Evolutionary conservation across 2,329 filamentous ascomycete genomes (phyloP).

Genomic region (Epichloe sibirici): DNA sequence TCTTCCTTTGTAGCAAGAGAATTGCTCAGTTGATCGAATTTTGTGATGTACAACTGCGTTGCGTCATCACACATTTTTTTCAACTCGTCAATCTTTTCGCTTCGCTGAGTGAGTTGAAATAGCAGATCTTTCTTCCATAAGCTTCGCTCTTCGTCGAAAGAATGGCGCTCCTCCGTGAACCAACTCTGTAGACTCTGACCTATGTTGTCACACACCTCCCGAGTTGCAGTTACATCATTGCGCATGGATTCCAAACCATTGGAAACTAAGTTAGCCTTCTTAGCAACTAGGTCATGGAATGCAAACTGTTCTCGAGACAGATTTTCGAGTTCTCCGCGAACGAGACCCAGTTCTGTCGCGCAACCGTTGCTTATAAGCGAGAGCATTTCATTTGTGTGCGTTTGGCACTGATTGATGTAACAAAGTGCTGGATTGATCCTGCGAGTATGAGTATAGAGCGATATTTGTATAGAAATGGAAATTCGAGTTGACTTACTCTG

Average conservation of each 20-base stretch:
- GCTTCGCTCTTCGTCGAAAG: not conserved
- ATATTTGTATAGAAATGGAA: not conserved
- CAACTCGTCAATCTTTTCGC: slow-evolving; percentile 2
- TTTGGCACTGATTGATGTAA: slow-evolving; percentile 2
- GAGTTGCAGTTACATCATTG: not conserved
- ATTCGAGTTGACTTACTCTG: slow-evolving; percentile 1
- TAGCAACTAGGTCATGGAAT: slow-evolving; percentile 5
- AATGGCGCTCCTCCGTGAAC: not conserved
- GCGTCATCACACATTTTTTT: not conserved
- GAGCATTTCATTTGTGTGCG: slow-evolving; percentile 1
- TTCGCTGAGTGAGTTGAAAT: not conserved
- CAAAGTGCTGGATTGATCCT: slow-evolving; percentile 5
- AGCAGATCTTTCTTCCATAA: slow-evolving; percentile 2
- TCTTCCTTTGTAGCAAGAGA: slow-evolving; percentile 4
- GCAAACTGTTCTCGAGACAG: slow-evolving; percentile 7
- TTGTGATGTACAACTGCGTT: not conserved
- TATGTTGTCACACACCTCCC: not conserved
- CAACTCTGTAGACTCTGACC: not conserved
- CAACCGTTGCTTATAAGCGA: slow-evolving; percentile 3
- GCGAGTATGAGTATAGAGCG: not conserved
- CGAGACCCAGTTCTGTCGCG: not conserved
- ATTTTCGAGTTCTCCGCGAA: slow-evolving; percentile 1
- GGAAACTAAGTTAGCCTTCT: not conserved
- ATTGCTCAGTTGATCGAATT: slow-evolving; percentile 1
- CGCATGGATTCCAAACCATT: not conserved